Evolutionary conservation across 2,329 filamentous ascomycete species (phyloP), one percentile per base, ranked within the genome.

Genomic region (Exophiala bonariae): DNA sequence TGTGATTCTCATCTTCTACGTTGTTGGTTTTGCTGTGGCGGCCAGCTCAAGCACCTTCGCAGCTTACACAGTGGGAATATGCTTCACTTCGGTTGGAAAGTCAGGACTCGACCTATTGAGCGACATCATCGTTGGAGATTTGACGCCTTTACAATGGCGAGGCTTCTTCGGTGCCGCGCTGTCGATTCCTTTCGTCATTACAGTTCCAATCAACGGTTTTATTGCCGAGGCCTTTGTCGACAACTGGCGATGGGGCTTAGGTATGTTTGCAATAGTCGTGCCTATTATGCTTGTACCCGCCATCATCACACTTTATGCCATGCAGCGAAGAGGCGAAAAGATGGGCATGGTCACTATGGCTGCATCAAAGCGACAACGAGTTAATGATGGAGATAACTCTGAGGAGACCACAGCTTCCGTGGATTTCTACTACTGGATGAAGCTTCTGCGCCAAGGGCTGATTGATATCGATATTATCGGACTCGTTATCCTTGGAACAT

Each of bases 211-310:
- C 54, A 70, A 69, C 19, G 71, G 69, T 1, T 71, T 71, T 56
- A 73, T 75, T 14, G 63, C 63, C 3, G 64, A 72, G 4, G 65
- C 53, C 14, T 69, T 72, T 31, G 52, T 63, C 3, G 66, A 69
- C 5, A 80, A 76, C 34, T 87, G 80, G 78, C 76, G 82, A 33
- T 87, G 83, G 84, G 82, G 75, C 2, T 87, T 82, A 58, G 84
- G 82, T 28, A 73, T 76, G 54, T 87, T 85, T 66, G 74, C 78
- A 31, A 81, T 88, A 52, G 73, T 87, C 48, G 70, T 81, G 3
- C 83, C 83, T 2, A 66, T 76, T 32, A 73, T 83, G 33, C 78
- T 77, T 28, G 47, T 82, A 13, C 85, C 85, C 1, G 58, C 59
- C 19, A 63, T 65, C 36, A 31, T 45, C 16, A 63, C 61, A 8